Evolutionary conservation across 139 green algal genomes (phyloP), one percentile per base, ranked within the genome.

Genomic region (Zygnema circumcarinatum): DNA sequence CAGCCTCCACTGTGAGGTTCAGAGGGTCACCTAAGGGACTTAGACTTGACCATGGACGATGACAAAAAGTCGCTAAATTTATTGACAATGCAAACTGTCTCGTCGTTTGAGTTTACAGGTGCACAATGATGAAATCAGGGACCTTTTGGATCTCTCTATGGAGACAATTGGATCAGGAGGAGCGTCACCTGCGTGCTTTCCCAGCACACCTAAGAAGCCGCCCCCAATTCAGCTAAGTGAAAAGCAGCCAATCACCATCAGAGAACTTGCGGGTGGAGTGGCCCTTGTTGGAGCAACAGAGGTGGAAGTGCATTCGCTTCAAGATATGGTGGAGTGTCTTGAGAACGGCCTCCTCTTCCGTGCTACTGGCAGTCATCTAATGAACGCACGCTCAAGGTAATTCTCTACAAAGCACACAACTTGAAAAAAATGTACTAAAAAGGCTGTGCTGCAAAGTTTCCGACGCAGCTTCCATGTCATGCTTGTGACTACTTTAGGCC

Each of bases 301-400:
- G 82, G 80, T 88, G 56, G 96, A 97, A 84, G 96, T 98, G 38
- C 62, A 69, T 56, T 90, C 40, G 33, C 35, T 84, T 20, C 88
- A 95, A 67, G 94, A 99, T 78, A 98, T 98, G 94, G 92, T 89
- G 7, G 82, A 87, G 1, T 90, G 96, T 31, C 90, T 99, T 33
- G 92, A 97, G 90, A 84, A 92, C 73, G 96, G 97, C 67, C 94
- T 94, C 2, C 89, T 97, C 11, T 92, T 91, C 83, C 88, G 96
- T 0, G 93, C 95, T 0, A 98, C 96, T 1, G 96, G 93, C 0
- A 93, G 91, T 21, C 98, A 96, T 1, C 92, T 91, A 80, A 98
- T 99, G 97, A 99, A 99, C 91, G 92, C 92, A 80, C 92, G 91
- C 52, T 93, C 90, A 29, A 94, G 86, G 86, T 90, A 72, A 87